Conservation (phyloP, 2,329 filamentous ascomycete genomes). For the Emergomyces pasteurianus region DNA sequence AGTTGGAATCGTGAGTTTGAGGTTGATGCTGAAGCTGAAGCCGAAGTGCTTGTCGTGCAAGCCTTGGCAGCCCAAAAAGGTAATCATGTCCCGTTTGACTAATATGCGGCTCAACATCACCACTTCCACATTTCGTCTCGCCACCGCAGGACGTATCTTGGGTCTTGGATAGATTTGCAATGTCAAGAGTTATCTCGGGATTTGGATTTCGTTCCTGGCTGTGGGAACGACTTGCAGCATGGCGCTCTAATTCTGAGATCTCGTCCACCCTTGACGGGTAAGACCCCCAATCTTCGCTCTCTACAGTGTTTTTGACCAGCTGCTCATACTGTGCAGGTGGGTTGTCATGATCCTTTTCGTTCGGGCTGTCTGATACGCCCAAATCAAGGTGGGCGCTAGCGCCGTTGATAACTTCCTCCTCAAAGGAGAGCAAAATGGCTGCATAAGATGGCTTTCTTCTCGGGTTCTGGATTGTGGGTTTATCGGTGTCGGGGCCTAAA, state of each 20-base stretch:
- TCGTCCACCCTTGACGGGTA: background rate
- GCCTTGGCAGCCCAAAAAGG: slow-evolving; percentile 2
- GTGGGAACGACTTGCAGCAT: background rate
- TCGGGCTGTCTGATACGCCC: background rate
- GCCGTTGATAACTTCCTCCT: slow-evolving; percentile 1
- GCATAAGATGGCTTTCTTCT: slow-evolving; percentile 1
- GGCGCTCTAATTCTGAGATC: background rate
- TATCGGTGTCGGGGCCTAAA: background rate
- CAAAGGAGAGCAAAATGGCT: slow-evolving; percentile 1
- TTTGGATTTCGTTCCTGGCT: background rate
- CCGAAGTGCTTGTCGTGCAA: slow-evolving; percentile 6
- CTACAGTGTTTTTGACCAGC: background rate
- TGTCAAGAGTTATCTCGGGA: background rate
- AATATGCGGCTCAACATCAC: background rate
- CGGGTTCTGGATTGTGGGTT: background rate
- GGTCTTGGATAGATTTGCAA: background rate
- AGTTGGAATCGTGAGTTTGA: background rate
- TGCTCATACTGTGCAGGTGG: background rate
- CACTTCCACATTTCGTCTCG: background rate
- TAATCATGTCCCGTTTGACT: background rate
- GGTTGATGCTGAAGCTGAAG: slow-evolving; percentile 1
- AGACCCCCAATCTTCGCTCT: background rate
- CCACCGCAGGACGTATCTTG: background rate
- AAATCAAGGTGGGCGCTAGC: background rate
- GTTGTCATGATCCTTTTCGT: background rate